Evolutionary conservation across 495 filamentous ascomycete species (phyloP).

Genomic region (Neurospora intermedia): DNA sequence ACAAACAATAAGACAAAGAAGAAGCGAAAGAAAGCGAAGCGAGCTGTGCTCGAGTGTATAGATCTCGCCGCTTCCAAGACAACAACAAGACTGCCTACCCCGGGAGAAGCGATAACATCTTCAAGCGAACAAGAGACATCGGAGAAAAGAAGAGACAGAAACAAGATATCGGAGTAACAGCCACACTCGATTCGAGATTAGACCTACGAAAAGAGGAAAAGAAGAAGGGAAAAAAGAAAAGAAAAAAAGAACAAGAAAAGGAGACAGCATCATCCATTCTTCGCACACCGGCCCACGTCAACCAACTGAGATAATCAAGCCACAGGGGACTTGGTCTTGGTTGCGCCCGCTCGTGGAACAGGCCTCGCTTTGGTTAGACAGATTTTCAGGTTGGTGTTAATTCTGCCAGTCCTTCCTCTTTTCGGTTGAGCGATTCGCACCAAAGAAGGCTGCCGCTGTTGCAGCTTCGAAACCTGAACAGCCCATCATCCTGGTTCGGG

Average conservation of each 20-base stretch:
- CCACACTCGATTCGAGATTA: not conserved
- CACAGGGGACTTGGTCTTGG: not conserved
- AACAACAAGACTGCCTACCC: not conserved
- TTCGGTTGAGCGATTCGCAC: conserved; percentile 18
- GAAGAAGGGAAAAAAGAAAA: not conserved
- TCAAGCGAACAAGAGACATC: not conserved
- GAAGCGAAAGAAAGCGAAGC: not conserved
- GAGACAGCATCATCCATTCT: not conserved
- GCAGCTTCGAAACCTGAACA: conserved; percentile 24
- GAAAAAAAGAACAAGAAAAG: not conserved
- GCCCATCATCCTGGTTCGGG: conserved; percentile 33
- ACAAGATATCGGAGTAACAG: not conserved
- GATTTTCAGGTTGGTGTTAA: not conserved
- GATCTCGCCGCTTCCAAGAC: not conserved
- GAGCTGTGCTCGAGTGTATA: not conserved
- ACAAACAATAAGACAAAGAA: not conserved
- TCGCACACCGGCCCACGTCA: not conserved
- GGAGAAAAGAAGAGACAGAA: not conserved
- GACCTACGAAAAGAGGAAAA: not conserved
- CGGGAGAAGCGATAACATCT: not conserved
- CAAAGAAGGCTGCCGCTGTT: conserved; percentile 16
- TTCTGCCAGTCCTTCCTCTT: conserved; percentile 6
- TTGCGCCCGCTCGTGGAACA: not conserved
- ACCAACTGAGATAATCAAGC: not conserved
- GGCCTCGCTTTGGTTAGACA: not conserved